These are phyloP conservation scores for Colletotrichum spinosum DNA, from an alignment of 2,329 filamentous ascomycete species.

Conservation along the genomic window DNA sequence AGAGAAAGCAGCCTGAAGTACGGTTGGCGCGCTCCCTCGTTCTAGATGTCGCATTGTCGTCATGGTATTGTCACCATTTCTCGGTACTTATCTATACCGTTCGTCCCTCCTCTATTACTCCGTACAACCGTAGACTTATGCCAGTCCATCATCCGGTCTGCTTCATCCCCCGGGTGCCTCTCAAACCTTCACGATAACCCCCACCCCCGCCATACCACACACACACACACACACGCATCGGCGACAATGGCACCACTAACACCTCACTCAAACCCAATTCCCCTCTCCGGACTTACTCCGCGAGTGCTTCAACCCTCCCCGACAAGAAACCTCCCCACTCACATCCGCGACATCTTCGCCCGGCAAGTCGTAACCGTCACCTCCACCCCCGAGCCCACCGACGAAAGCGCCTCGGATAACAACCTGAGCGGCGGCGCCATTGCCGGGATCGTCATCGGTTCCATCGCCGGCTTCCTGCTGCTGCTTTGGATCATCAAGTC, in stretches of 20 bases:
- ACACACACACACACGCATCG: background rate
- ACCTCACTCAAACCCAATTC: background rate
- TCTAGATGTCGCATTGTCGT: conserved; percentile 9
- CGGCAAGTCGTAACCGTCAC: conserved; percentile 47
- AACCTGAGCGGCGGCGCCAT: conserved; percentile 60
- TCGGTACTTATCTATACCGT: conserved; percentile 14
- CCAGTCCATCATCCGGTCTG: conserved; percentile 1
- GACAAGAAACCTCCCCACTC: conserved; percentile 18
- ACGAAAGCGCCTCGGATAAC: conserved; percentile 38
- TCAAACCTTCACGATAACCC: background rate
- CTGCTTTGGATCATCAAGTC: conserved; percentile 60
- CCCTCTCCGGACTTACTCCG: conserved; percentile 8
- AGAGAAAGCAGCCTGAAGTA: too few relatives aligned
- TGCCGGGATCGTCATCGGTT: conserved; percentile 63
- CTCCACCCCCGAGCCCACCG: conserved; percentile 36
- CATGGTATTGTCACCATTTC: conserved; percentile 13
- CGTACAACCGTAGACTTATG: too few relatives aligned
- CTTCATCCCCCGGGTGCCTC: background rate
- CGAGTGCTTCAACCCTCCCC: conserved; percentile 3
- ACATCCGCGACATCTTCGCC: conserved; percentile 18
- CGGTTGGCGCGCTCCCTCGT: background rate
- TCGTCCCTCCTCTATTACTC: background rate
- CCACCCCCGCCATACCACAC: background rate
- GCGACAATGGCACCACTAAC: conserved; percentile 26
- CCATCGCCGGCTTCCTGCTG: conserved; percentile 57